Percentiles rank a stretch among this genome's conserved stretches.
These are phyloP conservation scores for Fulvia fulva DNA, from an alignment of 2,329 filamentous ascomycete species.

Conservation along the genomic window DNA sequence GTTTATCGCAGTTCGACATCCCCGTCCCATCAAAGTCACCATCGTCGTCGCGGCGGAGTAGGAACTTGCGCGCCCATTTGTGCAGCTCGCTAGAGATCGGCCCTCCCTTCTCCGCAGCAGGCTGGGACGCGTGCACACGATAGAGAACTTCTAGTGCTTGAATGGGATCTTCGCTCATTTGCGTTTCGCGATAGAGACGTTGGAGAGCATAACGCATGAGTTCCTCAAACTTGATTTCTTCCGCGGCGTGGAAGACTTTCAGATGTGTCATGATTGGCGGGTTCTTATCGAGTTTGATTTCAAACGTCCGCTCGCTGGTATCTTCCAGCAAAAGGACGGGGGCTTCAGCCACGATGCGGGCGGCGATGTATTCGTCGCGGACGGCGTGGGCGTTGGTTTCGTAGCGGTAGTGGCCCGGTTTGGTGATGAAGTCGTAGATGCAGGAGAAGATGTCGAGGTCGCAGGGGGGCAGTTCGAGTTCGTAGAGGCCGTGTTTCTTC, in stretches of 20 bases:
- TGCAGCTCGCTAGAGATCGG: slow-evolving; percentile 24
- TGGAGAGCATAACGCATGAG: slow-evolving; percentile 34
- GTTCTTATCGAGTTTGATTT: background rate
- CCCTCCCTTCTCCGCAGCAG: background rate
- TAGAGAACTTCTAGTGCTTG: slow-evolving; percentile 36
- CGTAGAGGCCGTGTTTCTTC: slow-evolving; percentile 28
- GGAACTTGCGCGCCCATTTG: slow-evolving; percentile 25
- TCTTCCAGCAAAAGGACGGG: background rate
- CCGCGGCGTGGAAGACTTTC: slow-evolving; percentile 34
- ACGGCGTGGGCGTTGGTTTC: slow-evolving; percentile 1
- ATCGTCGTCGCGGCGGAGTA: slow-evolving; percentile 12
- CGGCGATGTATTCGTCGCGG: background rate
- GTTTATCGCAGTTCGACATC: background rate
- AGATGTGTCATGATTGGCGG: slow-evolving; percentile 22
- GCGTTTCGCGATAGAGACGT: slow-evolving; percentile 31
- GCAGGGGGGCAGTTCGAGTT: slow-evolving; percentile 33
- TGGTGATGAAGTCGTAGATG: slow-evolving; percentile 33
- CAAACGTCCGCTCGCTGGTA: background rate
- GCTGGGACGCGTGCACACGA: slow-evolving; percentile 12
- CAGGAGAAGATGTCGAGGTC: slow-evolving; percentile 32
- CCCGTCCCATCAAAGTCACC: background rate
- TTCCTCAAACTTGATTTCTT: slow-evolving; percentile 36
- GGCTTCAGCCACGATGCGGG: background rate
- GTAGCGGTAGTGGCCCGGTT: slow-evolving; percentile 13
- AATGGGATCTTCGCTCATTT: slow-evolving; percentile 37